phyloP scores from a whole-genome alignment of 768 basidiomycete species.

The Wakefieldia striispora region DNA sequence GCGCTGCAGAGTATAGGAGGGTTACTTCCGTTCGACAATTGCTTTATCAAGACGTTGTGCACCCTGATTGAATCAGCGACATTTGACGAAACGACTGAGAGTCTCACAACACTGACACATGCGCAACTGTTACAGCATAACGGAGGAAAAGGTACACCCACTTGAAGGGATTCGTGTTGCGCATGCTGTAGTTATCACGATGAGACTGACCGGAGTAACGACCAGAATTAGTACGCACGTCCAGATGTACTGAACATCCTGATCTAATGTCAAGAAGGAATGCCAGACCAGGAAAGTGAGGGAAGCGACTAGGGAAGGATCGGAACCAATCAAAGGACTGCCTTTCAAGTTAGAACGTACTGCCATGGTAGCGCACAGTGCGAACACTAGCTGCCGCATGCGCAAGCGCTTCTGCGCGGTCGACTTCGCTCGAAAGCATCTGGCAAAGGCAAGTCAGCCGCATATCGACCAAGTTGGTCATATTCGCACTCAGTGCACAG shows the following conservation, averaged over 20 bases:
- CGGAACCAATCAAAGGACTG: background rate
- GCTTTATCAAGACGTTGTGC: constrained; percentile 13
- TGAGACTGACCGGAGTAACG: background rate
- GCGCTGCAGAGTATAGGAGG: background rate
- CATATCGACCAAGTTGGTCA: no score
- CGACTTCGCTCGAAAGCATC: no score
- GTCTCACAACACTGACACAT: constrained; percentile 14
- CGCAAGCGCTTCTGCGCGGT: no score
- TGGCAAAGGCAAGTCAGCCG: no score
- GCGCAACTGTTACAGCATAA: constrained; percentile 18
- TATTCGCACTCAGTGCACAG: no score
- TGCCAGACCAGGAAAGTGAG: constrained; percentile 16
- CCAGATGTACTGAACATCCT: constrained; percentile 25
- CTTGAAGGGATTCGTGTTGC: constrained; percentile 20
- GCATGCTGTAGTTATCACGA: constrained; percentile 20
- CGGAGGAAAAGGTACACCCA: constrained; percentile 32
- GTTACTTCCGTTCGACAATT: constrained; percentile 13
- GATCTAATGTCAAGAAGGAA: constrained; percentile 10
- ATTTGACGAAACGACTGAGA: background rate
- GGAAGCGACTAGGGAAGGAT: constrained; percentile 9
- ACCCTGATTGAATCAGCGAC: constrained; percentile 2
- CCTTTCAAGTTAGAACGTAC: constrained; percentile 4
- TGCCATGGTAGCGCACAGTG: constrained; percentile 9
- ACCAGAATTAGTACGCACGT: constrained; percentile 11
- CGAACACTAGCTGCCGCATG: background rate